Evolutionary conservation across 805 yeast species (phyloP).

Genomic region (Saccharomyces paradoxus): DNA sequence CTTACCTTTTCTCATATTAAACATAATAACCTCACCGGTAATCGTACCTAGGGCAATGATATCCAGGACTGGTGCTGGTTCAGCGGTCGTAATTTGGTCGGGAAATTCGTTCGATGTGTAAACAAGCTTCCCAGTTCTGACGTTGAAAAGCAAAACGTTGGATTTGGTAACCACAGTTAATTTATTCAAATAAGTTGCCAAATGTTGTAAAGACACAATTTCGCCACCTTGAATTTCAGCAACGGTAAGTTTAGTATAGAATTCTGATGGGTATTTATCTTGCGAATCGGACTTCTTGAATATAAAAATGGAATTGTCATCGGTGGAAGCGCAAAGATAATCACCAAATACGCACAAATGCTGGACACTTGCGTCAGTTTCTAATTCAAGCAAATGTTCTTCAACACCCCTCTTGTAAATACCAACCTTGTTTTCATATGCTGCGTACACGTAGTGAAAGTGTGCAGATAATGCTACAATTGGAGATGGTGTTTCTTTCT

Average conservation of each 20-base stretch:
- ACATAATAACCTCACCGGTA: slow-evolving; percentile 57
- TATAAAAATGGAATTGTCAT: slow-evolving; percentile 39
- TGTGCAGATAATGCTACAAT: slow-evolving; percentile 72
- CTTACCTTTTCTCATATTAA: slow-evolving; percentile 59
- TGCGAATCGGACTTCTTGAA: slow-evolving; percentile 39
- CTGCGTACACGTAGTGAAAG: slow-evolving; percentile 75
- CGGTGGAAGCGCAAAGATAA: slow-evolving; percentile 52
- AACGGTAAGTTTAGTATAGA: slow-evolving; percentile 54
- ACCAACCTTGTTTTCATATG: slow-evolving; percentile 63
- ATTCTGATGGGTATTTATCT: slow-evolving; percentile 46
- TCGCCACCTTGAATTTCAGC: slow-evolving; percentile 57
- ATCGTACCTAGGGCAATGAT: slow-evolving; percentile 68
- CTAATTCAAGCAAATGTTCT: slow-evolving; percentile 32
- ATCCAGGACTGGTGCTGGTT: slow-evolving; percentile 82
- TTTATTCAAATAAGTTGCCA: slow-evolving; percentile 89
- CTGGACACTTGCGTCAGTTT: slow-evolving; percentile 32
- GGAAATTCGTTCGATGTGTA: slow-evolving; percentile 49
- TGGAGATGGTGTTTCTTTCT: slow-evolving; percentile 58
- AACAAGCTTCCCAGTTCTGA: slow-evolving; percentile 67
- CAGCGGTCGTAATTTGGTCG: slow-evolving; percentile 58
- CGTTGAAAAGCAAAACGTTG: slow-evolving; percentile 55
- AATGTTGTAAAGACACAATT: slow-evolving; percentile 53
- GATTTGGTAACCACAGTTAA: slow-evolving; percentile 71
- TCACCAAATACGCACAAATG: slow-evolving; percentile 68
- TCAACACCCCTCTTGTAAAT: slow-evolving; percentile 75